Conservation (phyloP, 139 green algal genomes). For the Desmodesmus armatus region DNA sequence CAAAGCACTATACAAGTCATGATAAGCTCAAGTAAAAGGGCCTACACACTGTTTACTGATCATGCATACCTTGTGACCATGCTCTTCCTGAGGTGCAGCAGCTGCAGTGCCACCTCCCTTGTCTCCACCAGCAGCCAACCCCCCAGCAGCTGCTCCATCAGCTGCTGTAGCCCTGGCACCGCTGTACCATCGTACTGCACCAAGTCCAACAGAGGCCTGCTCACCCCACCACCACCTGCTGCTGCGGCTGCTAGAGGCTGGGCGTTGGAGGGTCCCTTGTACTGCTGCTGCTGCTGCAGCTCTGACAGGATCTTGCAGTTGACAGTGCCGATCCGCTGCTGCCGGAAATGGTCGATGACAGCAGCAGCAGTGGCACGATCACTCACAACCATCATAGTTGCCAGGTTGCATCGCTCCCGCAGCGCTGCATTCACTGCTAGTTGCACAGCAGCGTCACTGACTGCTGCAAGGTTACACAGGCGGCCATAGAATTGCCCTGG, state of each 20-base stretch:
- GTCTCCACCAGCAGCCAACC: slow-evolving; percentile 64
- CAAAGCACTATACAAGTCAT: no score
- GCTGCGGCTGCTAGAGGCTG: background rate
- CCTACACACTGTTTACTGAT: no score
- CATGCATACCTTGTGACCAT: slow-evolving; percentile 40
- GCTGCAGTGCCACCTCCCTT: slow-evolving; percentile 7
- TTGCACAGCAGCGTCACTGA: slow-evolving; percentile 21
- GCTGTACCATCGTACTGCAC: background rate
- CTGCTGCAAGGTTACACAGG: slow-evolving; percentile 50
- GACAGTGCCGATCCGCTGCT: slow-evolving; percentile 26
- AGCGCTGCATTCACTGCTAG: slow-evolving; percentile 70
- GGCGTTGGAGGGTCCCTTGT: background rate
- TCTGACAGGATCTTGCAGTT: slow-evolving; percentile 42
- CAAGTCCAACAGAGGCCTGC: slow-evolving; percentile 8
- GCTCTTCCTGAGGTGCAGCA: slow-evolving; percentile 27
- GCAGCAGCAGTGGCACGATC: slow-evolving; percentile 12
- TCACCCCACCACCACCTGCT: slow-evolving; percentile 1
- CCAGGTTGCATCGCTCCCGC: slow-evolving; percentile 24
- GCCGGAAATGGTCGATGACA: slow-evolving; percentile 24
- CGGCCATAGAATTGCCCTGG: slow-evolving; percentile 53
- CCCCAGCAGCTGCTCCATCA: slow-evolving; percentile 54
- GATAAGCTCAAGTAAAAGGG: no score
- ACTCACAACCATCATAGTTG: slow-evolving; percentile 6
- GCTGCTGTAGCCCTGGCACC: background rate
- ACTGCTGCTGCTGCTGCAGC: background rate